Base-by-base conservation (phyloP, 2,329 filamentous ascomycete genomes). In the Paraconiothyrium brasiliense region DNA sequence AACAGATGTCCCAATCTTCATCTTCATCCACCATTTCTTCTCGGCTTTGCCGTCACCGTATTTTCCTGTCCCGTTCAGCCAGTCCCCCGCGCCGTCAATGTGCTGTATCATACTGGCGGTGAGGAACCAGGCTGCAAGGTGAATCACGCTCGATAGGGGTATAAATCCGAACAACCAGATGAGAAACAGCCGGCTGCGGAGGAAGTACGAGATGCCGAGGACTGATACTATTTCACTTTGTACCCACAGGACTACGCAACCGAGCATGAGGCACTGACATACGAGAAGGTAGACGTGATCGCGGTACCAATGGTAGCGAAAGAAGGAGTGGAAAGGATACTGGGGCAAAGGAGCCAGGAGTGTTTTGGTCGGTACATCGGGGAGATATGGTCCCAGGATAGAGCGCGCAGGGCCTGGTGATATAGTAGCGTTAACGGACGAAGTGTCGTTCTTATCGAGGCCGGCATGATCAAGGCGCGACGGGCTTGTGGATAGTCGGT, bases 111-210 rank as follows among this genome's bases (percentile, higher is more conserved):
- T 13, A 34, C 62, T 57, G 2, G 62, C 65, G 1, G 57, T 62
- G 0, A 65, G 1, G 35, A 65, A 68, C 71, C 67, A 73, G 2
- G 61, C 37, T 13, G 49, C 27, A 20, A 73, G 34, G 58, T 72
- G 69, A 1, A 69, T 8, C 3, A 71, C 49, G 6, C 59, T 64
- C 4, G 60, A 58, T n/a, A 62, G 49, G 1, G 71, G 71, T 16
- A 72, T 57, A 14, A 69, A 51, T 2, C 24, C 67, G 16, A 71
- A 60, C 0, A 67, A 56, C 65, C 65, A 72, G 10, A 69, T 65
- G 2, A 72, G 43, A 46, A 72, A 72, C 10, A 73, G 24, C 7
- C 63, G 59, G 39, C 57, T 67, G 2, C 64, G 59, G 10, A 73
- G 60, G 9, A 73, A 65, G 11, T 57, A 39, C 1, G 65, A 64